Base-by-base conservation (phyloP, 768 basidiomycete species). In the Lactifluus rugatus region DNA sequence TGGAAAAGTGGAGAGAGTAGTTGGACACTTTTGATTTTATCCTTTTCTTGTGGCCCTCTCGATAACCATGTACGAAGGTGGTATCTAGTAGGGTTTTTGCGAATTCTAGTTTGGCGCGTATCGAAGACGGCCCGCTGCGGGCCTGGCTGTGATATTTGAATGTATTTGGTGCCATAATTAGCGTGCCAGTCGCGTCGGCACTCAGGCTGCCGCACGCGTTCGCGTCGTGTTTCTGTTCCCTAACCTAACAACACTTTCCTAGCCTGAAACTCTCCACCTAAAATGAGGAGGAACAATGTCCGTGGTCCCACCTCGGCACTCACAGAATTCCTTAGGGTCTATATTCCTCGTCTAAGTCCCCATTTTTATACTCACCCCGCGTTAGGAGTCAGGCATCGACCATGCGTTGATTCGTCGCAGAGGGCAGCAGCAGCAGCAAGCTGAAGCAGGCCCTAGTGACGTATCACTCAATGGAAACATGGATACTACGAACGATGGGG, bases 261-360 rank as follows among this genome's bases (percentile, higher is more conserved):
- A 3, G 2, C 34, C 25, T 7, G 37, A 39, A 17, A 14, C 2
- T 39, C 37, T 39, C 16, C 16, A 17, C 7, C 37, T 37, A 50
- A 2, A 48, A 62, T 62, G 58, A 62, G 46, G 21, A 57, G 56
- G 34, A 80, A 81, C 68, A 87, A 87, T 58, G 82, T 92, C 44
- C 81, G 85, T 13, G 90, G 91, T 0, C 90, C 91, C 2, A 82
- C 86, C 0, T 91, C 88, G 21, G 90, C 90, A 0, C 71, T 93
- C 13, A 91, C 90, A 36, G 87, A 89, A 62, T 93, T 87, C 63
- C 73, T 93, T 34, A 80, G 80, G 65, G 90, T 87, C 58, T 28
- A 74, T 70, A 25, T n/a, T 31, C 3, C 9, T 9, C 9, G 4
- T 7, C 13, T 23, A 14, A 17, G 5, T 2, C 8, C 32, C 19